These are phyloP conservation scores for Arthrocladium fulminans DNA, from an alignment of 2,329 filamentous ascomycete genomes.

Conservation along the genomic window DNA sequence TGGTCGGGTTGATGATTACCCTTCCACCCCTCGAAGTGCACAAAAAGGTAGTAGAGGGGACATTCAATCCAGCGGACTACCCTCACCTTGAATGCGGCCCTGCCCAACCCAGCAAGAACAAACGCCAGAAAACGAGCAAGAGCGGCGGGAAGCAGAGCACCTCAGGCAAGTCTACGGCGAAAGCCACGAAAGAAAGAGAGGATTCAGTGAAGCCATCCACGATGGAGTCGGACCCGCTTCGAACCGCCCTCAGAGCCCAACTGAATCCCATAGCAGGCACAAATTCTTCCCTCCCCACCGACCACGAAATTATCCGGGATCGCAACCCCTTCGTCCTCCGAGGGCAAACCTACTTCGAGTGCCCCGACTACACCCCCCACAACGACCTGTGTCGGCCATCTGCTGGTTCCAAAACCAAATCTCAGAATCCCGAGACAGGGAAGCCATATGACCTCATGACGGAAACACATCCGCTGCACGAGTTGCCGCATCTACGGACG, in stretches of 20 bases:
- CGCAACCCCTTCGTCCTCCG: constrained; percentile 93
- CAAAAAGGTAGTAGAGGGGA: constrained; percentile 75
- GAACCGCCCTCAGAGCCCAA: constrained; percentile 12
- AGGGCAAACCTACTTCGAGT: constrained; percentile 53
- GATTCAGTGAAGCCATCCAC: constrained; percentile 9
- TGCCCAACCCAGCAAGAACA: constrained; percentile 13
- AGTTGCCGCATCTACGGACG: constrained; percentile 72
- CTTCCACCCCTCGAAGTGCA: constrained; percentile 79
- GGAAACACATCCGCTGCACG: constrained; percentile 45
- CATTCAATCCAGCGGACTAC: constrained; percentile 75
- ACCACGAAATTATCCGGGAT: constrained; percentile 76
- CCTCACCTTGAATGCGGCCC: constrained; percentile 22
- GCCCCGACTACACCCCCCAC: constrained; percentile 76
- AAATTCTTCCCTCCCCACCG: constrained; percentile 14
- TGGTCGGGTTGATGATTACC: constrained; percentile 87
- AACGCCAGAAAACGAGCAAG: constrained; percentile 19
- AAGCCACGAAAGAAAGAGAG: constrained; percentile 7
- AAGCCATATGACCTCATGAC: constrained; percentile 20
- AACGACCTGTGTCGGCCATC: constrained; percentile 75
- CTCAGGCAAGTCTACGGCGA: constrained; percentile 14
- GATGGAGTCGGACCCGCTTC: constrained; percentile 5
- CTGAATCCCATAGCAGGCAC: constrained; percentile 8
- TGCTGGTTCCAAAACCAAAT: constrained; percentile 19
- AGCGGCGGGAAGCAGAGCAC: constrained; percentile 15
- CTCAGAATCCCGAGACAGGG: constrained; percentile 53